phyloP scores from a whole-genome alignment of 768 basidiomycete genomes.

The Lanmaoa rubissima region DNA sequence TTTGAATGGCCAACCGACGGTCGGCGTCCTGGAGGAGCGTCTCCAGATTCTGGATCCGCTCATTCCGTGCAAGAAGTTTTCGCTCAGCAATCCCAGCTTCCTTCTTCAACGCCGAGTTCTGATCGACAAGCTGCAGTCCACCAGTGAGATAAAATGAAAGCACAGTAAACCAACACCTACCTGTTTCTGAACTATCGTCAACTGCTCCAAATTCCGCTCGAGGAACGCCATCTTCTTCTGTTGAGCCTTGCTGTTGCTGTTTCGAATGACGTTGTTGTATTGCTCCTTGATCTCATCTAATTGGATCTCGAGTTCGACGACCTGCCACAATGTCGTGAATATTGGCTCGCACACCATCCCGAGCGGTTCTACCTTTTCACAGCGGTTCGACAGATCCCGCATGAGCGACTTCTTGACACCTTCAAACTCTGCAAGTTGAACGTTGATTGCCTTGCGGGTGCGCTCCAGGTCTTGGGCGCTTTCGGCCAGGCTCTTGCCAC shows the following conservation, averaged over 20 bases:
- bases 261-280: constrained; percentile 97
- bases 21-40: constrained; percentile 91
- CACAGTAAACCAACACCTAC: constrained; percentile 39
- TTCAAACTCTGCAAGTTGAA: constrained; percentile 98
- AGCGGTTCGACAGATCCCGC: constrained; percentile 98
- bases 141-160: constrained; percentile 8
- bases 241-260: constrained; percentile 97
- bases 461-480: constrained; percentile 97
- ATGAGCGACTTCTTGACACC: constrained; percentile 98
- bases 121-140: constrained; percentile 83
- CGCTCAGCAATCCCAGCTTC: constrained; percentile 96
- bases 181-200: constrained; percentile 97
- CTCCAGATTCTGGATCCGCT: constrained; percentile 96
- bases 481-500: constrained; percentile 94
- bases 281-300: constrained; percentile 98
- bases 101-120: constrained; percentile 96
- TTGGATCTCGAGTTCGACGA: constrained; percentile 98
- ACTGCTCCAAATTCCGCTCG: constrained; percentile 92
- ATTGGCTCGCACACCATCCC: constrained; percentile 9
- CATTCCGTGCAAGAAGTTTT: constrained; percentile 93
- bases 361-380: constrained; percentile 78
- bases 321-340: constrained; percentile 47
- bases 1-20: constrained; percentile 85
- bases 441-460: constrained; percentile 93
- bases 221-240: constrained; percentile 99